A percentile compares a stretch with the other conserved stretches of the same genome.
Conservation (phyloP, 2,329 filamentous ascomycete species). For the Xylaria sp. region DNA sequence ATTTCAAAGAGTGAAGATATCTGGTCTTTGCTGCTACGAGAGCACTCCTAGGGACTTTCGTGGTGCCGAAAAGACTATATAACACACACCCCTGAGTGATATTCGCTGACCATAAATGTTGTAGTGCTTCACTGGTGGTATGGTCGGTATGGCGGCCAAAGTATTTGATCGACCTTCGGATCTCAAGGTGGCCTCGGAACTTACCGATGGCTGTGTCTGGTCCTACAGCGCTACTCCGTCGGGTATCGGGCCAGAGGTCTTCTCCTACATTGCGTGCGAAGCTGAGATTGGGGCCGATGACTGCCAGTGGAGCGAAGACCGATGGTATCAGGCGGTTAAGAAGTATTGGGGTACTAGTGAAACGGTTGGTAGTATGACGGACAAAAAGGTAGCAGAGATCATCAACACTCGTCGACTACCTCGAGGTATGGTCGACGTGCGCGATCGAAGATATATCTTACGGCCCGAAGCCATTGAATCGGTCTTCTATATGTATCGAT, state of each 20-base stretch:
- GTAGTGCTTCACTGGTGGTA: constrained; percentile 57
- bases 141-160: constrained; percentile 58
- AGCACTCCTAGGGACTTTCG: not conserved
- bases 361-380: constrained; percentile 20
- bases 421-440: constrained; percentile 50
- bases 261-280: constrained; percentile 41
- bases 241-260: constrained; percentile 59
- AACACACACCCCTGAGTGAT: not conserved
- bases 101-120: not conserved
- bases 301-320: constrained; percentile 30
- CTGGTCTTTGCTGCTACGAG: not conserved
- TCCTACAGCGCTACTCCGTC: constrained; percentile 52
- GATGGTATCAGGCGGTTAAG: constrained; percentile 25
- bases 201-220: constrained; percentile 62
- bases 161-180: constrained; percentile 53
- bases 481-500: constrained; percentile 70
- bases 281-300: constrained; percentile 25
- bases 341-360: constrained; percentile 27
- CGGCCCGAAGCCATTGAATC: constrained; percentile 76
- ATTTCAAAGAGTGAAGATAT: not conserved
- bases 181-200: constrained; percentile 49
- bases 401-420: constrained; percentile 44
- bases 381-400: constrained; percentile 31
- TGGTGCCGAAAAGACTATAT: not conserved
- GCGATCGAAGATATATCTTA: constrained; percentile 57